phyloP scores from a whole-genome alignment of 305 asterid species.

The Lippia alba region DNA sequence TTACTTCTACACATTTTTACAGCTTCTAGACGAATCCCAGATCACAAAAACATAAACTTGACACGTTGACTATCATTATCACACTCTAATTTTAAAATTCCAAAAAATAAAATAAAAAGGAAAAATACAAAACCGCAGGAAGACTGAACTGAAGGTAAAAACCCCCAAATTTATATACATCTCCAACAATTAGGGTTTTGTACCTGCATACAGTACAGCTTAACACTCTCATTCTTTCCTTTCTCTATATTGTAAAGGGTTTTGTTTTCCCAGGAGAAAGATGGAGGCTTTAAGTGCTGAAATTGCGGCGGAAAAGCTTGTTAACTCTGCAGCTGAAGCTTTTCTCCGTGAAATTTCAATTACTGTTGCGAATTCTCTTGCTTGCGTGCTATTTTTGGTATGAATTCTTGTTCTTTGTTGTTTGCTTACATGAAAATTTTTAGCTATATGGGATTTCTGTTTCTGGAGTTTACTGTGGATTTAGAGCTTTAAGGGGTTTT shows the following conservation, averaged over 20 bases:
- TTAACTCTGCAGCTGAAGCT: slow-evolving; percentile 18
- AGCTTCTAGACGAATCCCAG: background rate
- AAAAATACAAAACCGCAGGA: background rate
- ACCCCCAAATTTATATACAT: background rate
- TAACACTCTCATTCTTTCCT: slow-evolving; percentile 6
- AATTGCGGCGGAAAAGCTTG: slow-evolving; percentile 17
- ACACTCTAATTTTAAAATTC: no score
- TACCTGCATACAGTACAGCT: background rate
- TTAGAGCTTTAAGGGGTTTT: background rate
- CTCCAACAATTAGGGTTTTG: background rate
- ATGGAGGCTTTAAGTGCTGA: slow-evolving; percentile 31
- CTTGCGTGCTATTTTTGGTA: slow-evolving; percentile 24
- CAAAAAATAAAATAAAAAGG: background rate
- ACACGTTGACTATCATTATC: no score
- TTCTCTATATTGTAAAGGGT: slow-evolving; percentile 19
- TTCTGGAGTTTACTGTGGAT: background rate
- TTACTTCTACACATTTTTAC: background rate
- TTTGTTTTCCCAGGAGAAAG: slow-evolving; percentile 9
- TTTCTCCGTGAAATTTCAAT: slow-evolving; percentile 11
- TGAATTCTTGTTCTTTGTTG: background rate
- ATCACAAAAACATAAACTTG: background rate
- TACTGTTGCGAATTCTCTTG: slow-evolving; percentile 16
- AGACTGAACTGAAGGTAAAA: background rate
- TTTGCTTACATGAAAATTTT: background rate
- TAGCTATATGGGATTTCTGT: background rate